Base-by-base conservation (phyloP, 805 yeast species). In the Vanderwaltozyma polyspora region DNA sequence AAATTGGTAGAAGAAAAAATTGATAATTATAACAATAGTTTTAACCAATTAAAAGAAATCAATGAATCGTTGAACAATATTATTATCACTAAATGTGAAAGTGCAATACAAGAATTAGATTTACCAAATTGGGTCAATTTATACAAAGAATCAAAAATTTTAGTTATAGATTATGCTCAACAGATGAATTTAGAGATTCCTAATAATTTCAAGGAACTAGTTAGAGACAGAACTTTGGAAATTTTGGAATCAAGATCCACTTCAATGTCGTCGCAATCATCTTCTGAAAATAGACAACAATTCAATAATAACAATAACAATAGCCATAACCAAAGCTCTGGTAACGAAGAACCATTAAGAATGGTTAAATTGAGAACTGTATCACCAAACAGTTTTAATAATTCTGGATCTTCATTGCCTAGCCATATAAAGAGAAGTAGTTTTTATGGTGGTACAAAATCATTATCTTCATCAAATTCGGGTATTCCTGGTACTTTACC, bases 351-450 rank as follows among this genome's bases (percentile, higher is more conserved):
- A 15, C 32, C 13, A 25, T 25, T 34, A n/a, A 22, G 18, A 29
- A n/a, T 34, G 19, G 31, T 29, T 6, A 34, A 34, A 29, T 11
- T 32, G 24, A 36, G 36, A 28, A 33, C 25, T 9, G 15, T 31
- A 4, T 21, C 29, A 2, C 37, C 33, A 15, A 33, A 23, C n/a
- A 17, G 14, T 3, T 18, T 19, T 15, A 17, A 17, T 16, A 36
- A 31, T 13, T 16, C 30, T 16, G 21, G 14, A 15, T 21, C 41
- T 16, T 7, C 19, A 12, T 9, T 19, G 12, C 4, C 27, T 12
- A 36, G 18, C 21, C 39, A 35, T 19, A n/a, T n/a, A n/a, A 50
- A 50, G 30, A 42, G 53, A 38, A 48, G 50, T 32, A 48, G 51
- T 29, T 50, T 47, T 28, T 50, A 50, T 33, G 55, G 55, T 15